A percentile compares a stretch with the other conserved stretches of the same genome.
These are phyloP conservation scores for Phytophthora nicotianae DNA, from an alignment of 352 stramenopile genomes.

Conservation along the genomic window DNA sequence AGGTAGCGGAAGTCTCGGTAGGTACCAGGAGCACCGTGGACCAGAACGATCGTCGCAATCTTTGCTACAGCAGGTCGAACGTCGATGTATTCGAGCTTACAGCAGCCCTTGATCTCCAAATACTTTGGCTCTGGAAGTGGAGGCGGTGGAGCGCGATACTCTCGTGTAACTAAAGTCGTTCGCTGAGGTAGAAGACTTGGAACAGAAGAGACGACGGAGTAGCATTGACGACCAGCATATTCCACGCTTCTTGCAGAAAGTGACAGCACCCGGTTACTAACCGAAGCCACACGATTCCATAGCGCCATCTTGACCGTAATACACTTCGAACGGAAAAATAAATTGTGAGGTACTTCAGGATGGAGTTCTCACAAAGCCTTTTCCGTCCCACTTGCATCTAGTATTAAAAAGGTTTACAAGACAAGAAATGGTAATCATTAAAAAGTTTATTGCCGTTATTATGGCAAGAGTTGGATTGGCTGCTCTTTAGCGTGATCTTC, in stretches of 20 bases:
- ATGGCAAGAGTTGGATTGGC: slow-evolving; percentile 12
- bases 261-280: not conserved
- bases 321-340: not conserved
- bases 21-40: not conserved
- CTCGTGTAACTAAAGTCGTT: not conserved
- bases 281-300: not conserved
- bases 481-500: slow-evolving; percentile 6
- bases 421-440: slow-evolving; percentile 13
- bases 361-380: too few relatives aligned
- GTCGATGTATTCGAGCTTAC: slow-evolving; percentile 3
- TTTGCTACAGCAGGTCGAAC: not conserved
- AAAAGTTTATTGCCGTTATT: not conserved
- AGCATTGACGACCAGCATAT: slow-evolving; percentile 1
- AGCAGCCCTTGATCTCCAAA: not conserved
- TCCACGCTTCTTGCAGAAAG: not conserved
- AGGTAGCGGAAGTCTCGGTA: slow-evolving; percentile 2
- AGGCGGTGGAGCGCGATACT: not conserved
- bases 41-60: not conserved
- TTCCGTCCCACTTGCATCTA: not conserved
- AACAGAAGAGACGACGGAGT: not conserved
- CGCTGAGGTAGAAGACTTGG: slow-evolving; percentile 2
- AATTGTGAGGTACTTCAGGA: not conserved
- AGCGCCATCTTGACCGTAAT: not conserved
- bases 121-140: slow-evolving; percentile 2
- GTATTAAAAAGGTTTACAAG: slow-evolving; percentile 16